Base-by-base conservation (phyloP, 148 eudicot species). In the Simmondsia chinensis region DNA sequence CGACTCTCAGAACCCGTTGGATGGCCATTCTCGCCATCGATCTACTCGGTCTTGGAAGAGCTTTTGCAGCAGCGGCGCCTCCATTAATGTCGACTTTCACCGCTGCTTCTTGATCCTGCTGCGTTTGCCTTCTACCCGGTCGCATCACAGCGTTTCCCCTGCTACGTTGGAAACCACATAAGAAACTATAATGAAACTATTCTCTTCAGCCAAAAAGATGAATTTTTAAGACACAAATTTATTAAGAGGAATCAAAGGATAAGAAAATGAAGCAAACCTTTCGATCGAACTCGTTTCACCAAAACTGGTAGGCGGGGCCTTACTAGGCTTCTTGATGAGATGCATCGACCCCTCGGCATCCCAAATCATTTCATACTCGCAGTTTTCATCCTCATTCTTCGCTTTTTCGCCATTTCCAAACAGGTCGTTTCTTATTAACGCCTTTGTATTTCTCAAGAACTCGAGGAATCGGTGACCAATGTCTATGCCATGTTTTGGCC, bases 311-410 rank as follows among this genome's bases (percentile, higher is more conserved):
- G 68, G 8, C 44, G 77, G 60, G 25, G 48, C 50, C 29, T 63
- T 56, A 3, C 20, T 16, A 34, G 77, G 18, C 74, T 71, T 85
- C 67, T 72, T 85, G 49, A 89, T 68, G 20, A 89, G 85, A 67
- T 89, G 97, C 93, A 89, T 74, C 12, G 80, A 57, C 14, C 97
- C 97, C 65, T 89, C 94, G 9, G 97, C 93, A 76, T 82, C 97
- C 97, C 97, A 89, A 43, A 89, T 49, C 93, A 72, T 77, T 49
- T 84, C 95, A 61, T 81, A 89, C 38, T 84, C 97, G 35, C 72
- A 62, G 24, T 78, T 69, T 37, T 85, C 97, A 56, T 89, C 97
- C 30, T 89, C 97, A 60, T 52, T 74, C 79, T 89, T 89, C 74
- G 69, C 85, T 69, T 89, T 89, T 5, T 38, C 36, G 4, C 26